These are phyloP conservation scores for Candida pseudoviswanathii DNA, from an alignment of 1,139 yeast genomes.

Conservation along the genomic window DNA sequence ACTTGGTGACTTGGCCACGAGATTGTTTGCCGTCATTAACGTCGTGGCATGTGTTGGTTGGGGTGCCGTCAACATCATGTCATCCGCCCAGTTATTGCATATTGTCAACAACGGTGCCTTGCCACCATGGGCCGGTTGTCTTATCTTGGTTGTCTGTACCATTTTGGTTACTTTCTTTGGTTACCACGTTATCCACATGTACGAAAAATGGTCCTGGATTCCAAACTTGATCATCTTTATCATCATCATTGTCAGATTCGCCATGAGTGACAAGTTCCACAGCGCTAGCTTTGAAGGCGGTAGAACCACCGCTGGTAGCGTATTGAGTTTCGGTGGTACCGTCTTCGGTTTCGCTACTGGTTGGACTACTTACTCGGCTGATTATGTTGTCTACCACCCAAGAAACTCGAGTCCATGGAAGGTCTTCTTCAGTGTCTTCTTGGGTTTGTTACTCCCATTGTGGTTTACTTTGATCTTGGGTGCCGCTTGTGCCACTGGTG, in stretches of 20 bases:
- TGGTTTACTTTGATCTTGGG: constrained; percentile 78
- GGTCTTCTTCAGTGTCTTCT: constrained; percentile 63
- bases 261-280: constrained; percentile 62
- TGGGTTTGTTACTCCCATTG: constrained; percentile 70
- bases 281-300: constrained; percentile 54
- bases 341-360: constrained; percentile 91
- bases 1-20: constrained; percentile 73
- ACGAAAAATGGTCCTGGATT: constrained; percentile 88
- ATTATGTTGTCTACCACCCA: constrained; percentile 85
- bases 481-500: constrained; percentile 83
- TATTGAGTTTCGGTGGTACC: constrained; percentile 83
- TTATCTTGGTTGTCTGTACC: constrained; percentile 70
- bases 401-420: constrained; percentile 57
- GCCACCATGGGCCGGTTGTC: constrained; percentile 92
- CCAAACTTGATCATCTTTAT: constrained; percentile 75
- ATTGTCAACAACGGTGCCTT: constrained; percentile 69
- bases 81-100: constrained; percentile 82
- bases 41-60: constrained; percentile 90
- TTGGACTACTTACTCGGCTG: constrained; percentile 93
- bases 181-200: constrained; percentile 75
- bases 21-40: constrained; percentile 78
- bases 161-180: constrained; percentile 83
- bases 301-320: constrained; percentile 67
- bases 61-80: constrained; percentile 93
- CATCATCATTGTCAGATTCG: constrained; percentile 76